phyloP scores from a whole-genome alignment of 176 grass and related monocot species.

The Bonia amplexicaulis region DNA sequence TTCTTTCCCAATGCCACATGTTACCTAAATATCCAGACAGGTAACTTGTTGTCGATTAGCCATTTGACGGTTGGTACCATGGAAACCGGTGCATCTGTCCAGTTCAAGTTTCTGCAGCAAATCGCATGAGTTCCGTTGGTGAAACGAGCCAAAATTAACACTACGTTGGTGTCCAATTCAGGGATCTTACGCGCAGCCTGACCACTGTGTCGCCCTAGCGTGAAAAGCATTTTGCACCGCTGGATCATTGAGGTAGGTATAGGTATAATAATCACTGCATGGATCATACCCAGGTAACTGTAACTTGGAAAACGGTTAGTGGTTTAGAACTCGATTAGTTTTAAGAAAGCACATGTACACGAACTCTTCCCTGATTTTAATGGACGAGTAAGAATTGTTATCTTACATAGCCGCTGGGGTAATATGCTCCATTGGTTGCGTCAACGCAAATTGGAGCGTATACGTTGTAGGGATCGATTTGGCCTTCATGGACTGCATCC shows the following conservation, averaged over 20 bases:
- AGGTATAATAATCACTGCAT: not conserved
- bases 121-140: not conserved
- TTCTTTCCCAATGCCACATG: not conserved
- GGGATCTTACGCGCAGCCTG: constrained; percentile 32
- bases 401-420: constrained; percentile 30
- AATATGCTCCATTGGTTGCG: not conserved
- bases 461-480: constrained; percentile 29
- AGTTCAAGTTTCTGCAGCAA: not conserved
- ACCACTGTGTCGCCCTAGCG: constrained; percentile 24
- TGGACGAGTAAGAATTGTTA: too few species aligned
- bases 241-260: constrained; percentile 46
- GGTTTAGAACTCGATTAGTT: not conserved
- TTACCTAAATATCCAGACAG: constrained; percentile 50
- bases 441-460: constrained; percentile 36
- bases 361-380: too few species aligned
- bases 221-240: constrained; percentile 52
- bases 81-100: constrained; percentile 20
- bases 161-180: not conserved
- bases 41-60: constrained; percentile 22
- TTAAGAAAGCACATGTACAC: not conserved
- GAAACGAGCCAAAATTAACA: not conserved
- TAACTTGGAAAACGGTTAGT: not conserved
- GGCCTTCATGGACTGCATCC: not conserved
- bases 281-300: constrained; percentile 49
- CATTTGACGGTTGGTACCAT: constrained; percentile 31